Base-by-base conservation (phyloP, 2,329 filamentous ascomycete genomes). In the Aschersonia sp. region DNA sequence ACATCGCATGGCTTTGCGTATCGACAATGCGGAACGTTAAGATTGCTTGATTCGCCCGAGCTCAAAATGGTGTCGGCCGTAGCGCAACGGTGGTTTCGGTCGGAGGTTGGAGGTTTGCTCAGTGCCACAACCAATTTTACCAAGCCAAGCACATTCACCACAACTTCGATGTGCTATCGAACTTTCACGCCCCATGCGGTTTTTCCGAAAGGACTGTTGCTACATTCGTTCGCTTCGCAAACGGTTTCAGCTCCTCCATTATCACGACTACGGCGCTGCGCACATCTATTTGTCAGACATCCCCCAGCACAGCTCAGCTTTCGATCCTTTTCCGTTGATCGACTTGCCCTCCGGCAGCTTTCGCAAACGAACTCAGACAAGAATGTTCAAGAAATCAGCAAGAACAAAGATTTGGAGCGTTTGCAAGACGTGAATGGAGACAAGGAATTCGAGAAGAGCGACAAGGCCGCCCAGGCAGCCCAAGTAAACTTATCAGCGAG, bases 401-500 rank as follows among this genome's bases (percentile, higher is more conserved):
- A 5, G 45, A 42, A 50, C 6, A 51, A 50, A 30, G 40, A 30
- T 6, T 37, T 7, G 30, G 66, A 73, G 50, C 56, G 63, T 45
- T 49, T 65, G 42, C 48, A 49, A 8, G 50, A 56, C 8, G 51
- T 58, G 35, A 55, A 60, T 31, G 55, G 60, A 33, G 66, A 74
- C 44, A 54, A 65, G 32, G 65, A 68, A 12, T 76, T 78, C 43
- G 70, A 78, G 47, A 76, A 82, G 56, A 89, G 86, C 50, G 90
- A 94, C 61, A 90, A 83, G 64, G 92, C 89, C 35, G 78, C 82
- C 10, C 81, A 87, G 58, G 92, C 89, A 9, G 85, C 89, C 2
- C 84, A 97, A 59, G 74, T 98, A 56, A 94, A 98, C 61, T 70
- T 97, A 56, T 82, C 83, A 53, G 92, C 92, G 11, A 86, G 85